phyloP scores from a whole-genome alignment of 1,139 yeast genomes.

The Spencermartinsiella ligniputridi region DNA sequence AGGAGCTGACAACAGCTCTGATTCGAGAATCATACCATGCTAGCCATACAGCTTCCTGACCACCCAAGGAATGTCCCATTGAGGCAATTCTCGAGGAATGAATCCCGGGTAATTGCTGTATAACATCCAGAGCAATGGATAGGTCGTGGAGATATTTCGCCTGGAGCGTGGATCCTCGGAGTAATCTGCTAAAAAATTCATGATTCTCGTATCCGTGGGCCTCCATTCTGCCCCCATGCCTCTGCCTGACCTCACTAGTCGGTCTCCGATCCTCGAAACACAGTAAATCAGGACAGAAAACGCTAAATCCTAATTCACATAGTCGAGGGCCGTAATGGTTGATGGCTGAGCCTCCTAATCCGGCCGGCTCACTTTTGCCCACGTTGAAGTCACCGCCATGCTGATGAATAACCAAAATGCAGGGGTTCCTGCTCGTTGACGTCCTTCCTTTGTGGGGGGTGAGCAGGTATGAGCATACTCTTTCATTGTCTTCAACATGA shows the following conservation, averaged over 20 bases:
- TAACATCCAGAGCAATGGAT: slow-evolving; percentile 1
- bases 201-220: slow-evolving; percentile 2
- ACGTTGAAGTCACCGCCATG: slow-evolving; percentile 3
- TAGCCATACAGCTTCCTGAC: slow-evolving; percentile 5
- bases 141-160: slow-evolving; percentile 3
- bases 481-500: slow-evolving; percentile 1
- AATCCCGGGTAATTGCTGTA: not conserved
- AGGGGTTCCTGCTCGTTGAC: not conserved
- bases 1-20: slow-evolving; percentile 5
- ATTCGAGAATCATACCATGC: slow-evolving; percentile 4
- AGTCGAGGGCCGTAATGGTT: slow-evolving; percentile 5
- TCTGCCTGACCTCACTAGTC: not conserved
- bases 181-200: not conserved
- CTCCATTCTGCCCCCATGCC: slow-evolving; percentile 3
- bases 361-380: slow-evolving; percentile 6
- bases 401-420: slow-evolving; percentile 3
- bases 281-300: slow-evolving; percentile 4
- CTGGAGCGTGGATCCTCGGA: slow-evolving; percentile 3
- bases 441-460: not conserved
- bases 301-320: slow-evolving; percentile 1
- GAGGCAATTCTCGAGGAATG: slow-evolving; percentile 1
- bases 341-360: slow-evolving; percentile 3
- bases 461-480: not conserved
- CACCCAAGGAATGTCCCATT: slow-evolving; percentile 4
- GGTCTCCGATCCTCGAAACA: slow-evolving; percentile 5